Evolutionary conservation across 2,329 filamentous ascomycete species (phyloP), one percentile per base, ranked within the genome.

Genomic region (Albifimbria verrucaria): DNA sequence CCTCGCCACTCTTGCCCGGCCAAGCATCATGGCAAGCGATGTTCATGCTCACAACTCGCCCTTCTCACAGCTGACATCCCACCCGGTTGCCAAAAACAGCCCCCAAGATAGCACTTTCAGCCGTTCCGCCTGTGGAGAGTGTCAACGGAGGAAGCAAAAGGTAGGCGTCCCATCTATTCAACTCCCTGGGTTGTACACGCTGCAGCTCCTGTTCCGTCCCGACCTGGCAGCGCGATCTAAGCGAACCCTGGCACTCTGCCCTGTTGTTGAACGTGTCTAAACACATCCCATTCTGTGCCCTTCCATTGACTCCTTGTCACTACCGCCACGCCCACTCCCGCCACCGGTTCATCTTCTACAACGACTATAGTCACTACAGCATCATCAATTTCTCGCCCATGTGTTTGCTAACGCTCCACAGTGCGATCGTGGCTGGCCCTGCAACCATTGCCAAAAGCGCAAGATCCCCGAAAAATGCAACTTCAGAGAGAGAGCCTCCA

Each of bases 121-220:
- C 46, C 66, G 68, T 42, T 57, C 67, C 18, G 74, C 75, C 46
- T 78, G 75, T 56, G 72, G 73, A 3, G 75, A 77, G 60, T 78
- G 70, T 52, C 61, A 66, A 36, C 66, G 70, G 17, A 68, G 70
- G 48, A 73, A 73, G 60, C 70, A 73, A 62, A 73, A 68, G 63
- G 70, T 70, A 61, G 53, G 26, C 43, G 32, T 12, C 6, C 32
- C 24, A 4, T 23, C 15, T 26, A 9, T n/a, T n/a, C 44, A 25
- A 10, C 10, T n/a, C 42, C 5, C 42, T 12, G 17, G 11, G 5
- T 15, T 15, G 15, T 39, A 39, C 5, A 39, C 5, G 32, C 18
- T n/a, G 12, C 5, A 17, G 15, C 5, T 12, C 32, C 32, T 39
- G 6, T 6, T 45, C 42, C 25, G 2, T 22, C 10, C 15, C n/a